Evolutionary conservation across 352 stramenopile genomes (phyloP).

Genomic region (Phytophthora fragariae): DNA sequence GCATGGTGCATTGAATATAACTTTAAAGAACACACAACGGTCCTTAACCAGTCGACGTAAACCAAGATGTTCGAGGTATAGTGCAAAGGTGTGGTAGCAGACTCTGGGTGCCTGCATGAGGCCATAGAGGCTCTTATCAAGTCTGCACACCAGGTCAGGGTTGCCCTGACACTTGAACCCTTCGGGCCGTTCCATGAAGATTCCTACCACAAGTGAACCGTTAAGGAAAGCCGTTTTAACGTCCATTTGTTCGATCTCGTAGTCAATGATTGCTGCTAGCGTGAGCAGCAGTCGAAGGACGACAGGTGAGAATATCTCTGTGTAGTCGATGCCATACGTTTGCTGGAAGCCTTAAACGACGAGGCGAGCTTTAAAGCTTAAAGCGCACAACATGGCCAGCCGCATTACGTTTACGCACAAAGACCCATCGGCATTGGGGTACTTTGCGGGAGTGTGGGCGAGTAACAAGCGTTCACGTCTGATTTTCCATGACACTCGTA

Average conservation of each 20-base stretch:
- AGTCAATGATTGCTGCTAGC: conserved; percentile 7
- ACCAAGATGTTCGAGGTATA: conserved; percentile 12
- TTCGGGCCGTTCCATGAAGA: conserved; percentile 15
- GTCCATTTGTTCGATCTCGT: conserved; percentile 13
- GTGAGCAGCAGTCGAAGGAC: conserved; percentile 13
- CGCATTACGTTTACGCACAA: background rate
- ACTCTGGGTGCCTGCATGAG: conserved; percentile 4
- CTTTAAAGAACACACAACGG: conserved; percentile 14
- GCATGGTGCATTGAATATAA: conserved; percentile 14
- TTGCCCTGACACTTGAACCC: background rate
- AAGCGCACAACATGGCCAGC: background rate
- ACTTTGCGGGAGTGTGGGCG: background rate
- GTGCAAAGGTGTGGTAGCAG: conserved; percentile 7
- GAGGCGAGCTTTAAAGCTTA: conserved; percentile 1
- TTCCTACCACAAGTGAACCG: conserved; percentile 2
- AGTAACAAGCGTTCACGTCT: background rate
- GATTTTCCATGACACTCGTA: background rate
- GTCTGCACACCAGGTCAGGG: background rate
- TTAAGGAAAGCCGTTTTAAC: conserved; percentile 13
- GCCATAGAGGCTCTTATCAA: conserved; percentile 8
- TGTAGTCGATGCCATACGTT: conserved; percentile 9
- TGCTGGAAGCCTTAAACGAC: conserved; percentile 5
- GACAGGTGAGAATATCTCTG: conserved; percentile 7
- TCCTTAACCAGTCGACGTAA: conserved; percentile 7
- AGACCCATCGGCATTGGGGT: conserved; percentile 1